Base-by-base conservation (phyloP, 78 protist genomes). In the Andalucia godoyi region DNA sequence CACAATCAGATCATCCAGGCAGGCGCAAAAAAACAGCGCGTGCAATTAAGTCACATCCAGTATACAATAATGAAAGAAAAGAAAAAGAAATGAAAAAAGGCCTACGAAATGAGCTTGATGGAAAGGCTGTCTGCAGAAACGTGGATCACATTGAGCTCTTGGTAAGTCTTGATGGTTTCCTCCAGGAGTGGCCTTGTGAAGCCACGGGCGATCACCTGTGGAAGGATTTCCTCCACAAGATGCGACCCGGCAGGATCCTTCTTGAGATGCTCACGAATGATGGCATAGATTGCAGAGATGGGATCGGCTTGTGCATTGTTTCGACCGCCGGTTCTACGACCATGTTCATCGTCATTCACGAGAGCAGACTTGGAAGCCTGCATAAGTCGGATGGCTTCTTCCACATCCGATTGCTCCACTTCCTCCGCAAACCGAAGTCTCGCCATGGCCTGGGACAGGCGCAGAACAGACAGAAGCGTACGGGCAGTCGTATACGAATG, bases 401-500 rank as follows among this genome's bases (percentile, higher is more conserved):
- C 79, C 6, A 93, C 70, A 58, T 93, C 97, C 8, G 39, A 33
- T 32, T 51, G 64, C 13, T 18, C 18, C 3, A 93, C 89, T 2
- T 5, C 27, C 23, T n/a, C 27, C 0, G 45, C 0, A 18, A 88
- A 45, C n/a, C 84, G 34, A 6, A 88, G 58, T 21, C 97, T 52
- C 1, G 92, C 92, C 59, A 90, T 33, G 4, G 99, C 99, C 42
- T 85, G 90, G 23, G 94, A 38, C 15, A 95, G 68, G 23, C 99
- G 89, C 33, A 95, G 73, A n/a, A 92, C 80, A 21, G 88, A 90
- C 25, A 95, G 88, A 29, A 95, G 77, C 4, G 97, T 68, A 25
- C 99, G 75, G 1, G 99, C 89, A 0, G 96, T 81, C 2, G 95
- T 83, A 80, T 88, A 83, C 17, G 78, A 37, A 59, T 27, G 57